Evolutionary conservation across 148 eudicot genomes (phyloP).

Genomic region (Camellia lanceoleosa): DNA sequence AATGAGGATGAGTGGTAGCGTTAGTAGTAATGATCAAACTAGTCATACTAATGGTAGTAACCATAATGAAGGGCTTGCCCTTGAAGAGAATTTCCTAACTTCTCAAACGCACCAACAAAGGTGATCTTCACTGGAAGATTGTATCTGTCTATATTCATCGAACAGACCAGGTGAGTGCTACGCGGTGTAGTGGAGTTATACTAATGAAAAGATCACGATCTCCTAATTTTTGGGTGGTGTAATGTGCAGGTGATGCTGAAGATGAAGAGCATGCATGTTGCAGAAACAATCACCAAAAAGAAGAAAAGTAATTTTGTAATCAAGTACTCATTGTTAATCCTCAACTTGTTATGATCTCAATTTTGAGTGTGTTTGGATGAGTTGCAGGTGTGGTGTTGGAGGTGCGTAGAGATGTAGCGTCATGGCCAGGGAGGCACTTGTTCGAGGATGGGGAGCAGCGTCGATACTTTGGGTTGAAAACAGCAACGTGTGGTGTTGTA

Average conservation of each 20-base stretch:
- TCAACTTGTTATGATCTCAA: too few relatives aligned
- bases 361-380: not conserved
- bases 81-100: constrained; percentile 65
- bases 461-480: constrained; percentile 75
- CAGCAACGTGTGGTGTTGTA: constrained; percentile 56
- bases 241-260: constrained; percentile 69
- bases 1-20: constrained; percentile 22
- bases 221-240: not conserved
- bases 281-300: constrained; percentile 68
- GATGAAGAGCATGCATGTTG: constrained; percentile 87
- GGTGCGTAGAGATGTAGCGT: constrained; percentile 62
- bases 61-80: constrained; percentile 30
- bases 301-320: constrained; percentile 53
- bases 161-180: constrained; percentile 44
- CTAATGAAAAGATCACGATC: not conserved
- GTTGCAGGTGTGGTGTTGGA: constrained; percentile 64
- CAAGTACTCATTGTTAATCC: too few relatives aligned
- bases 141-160: constrained; percentile 79
- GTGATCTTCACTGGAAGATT: constrained; percentile 90
- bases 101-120: constrained; percentile 85
- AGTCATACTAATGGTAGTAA: constrained; percentile 14
- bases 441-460: constrained; percentile 53
- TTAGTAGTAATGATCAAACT: constrained; percentile 10
- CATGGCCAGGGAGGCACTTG: constrained; percentile 73
- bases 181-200: too few relatives aligned